Evolutionary conservation across 352 stramenopile genomes (phyloP).

Genomic region (Halophytophthora polymorphica): DNA sequence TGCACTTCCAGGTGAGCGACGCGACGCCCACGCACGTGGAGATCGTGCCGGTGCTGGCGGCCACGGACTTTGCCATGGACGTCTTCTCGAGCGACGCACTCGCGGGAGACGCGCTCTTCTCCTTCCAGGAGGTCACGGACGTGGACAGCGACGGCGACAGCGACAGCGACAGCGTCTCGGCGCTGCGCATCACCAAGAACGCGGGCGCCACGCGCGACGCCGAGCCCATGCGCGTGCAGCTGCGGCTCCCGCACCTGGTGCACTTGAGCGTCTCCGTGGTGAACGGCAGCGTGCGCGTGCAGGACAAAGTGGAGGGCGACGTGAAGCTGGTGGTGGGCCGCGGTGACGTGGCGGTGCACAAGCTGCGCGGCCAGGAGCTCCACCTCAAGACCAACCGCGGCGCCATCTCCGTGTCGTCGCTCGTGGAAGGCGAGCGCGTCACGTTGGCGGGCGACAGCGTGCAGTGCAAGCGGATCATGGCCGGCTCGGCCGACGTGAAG

Average conservation of each 20-base stretch:
- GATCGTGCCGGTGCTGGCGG: conserved; percentile 46
- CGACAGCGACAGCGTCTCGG: conserved; percentile 1
- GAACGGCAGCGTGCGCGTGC: conserved; percentile 39
- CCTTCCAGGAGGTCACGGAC: conserved; percentile 20
- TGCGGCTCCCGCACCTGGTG: conserved; percentile 38
- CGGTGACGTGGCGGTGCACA: conserved; percentile 60
- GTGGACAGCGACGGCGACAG: not conserved
- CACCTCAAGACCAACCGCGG: conserved; percentile 67
- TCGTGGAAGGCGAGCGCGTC: conserved; percentile 64
- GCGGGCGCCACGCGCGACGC: not conserved
- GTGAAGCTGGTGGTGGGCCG: conserved; percentile 54
- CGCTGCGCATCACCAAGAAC: conserved; percentile 33
- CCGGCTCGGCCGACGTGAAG: conserved; percentile 46
- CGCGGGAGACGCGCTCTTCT: conserved; percentile 16
- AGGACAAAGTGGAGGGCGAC: conserved; percentile 73
- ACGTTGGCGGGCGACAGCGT: conserved; percentile 31
- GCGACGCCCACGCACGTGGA: conserved; percentile 28
- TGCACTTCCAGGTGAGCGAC: conserved; percentile 45
- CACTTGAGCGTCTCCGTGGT: conserved; percentile 49
- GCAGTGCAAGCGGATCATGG: conserved; percentile 67
- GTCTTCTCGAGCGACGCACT: conserved; percentile 11
- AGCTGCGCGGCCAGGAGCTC: conserved; percentile 56
- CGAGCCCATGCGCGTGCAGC: conserved; percentile 17
- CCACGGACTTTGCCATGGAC: conserved; percentile 45
- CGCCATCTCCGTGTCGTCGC: conserved; percentile 30